Conservation (phyloP, 108 stramenopile genomes). For the Bacterosira constricta region DNA sequence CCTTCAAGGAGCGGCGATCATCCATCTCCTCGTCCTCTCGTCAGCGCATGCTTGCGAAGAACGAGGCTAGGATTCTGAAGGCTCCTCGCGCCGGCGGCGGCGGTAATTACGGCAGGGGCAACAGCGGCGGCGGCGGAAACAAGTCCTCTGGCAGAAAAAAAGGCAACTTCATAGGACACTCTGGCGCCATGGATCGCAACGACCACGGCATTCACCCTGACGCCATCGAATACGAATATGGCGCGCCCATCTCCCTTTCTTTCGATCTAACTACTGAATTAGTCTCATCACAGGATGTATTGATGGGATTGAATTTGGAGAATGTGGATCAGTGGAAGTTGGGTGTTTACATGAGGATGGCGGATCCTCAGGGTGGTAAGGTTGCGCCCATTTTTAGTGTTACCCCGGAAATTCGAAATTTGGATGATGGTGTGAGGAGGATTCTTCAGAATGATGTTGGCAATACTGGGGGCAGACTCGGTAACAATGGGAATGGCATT, state of each 20-base stretch:
- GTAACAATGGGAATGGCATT: too few relatives aligned
- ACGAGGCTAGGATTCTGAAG: too few relatives aligned
- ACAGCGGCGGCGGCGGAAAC: background rate
- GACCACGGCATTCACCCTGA: constrained; percentile 3
- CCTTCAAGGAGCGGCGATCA: too few relatives aligned
- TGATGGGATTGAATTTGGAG: background rate
- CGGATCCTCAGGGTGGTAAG: constrained; percentile 28
- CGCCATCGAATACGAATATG: background rate
- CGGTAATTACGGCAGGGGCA: background rate
- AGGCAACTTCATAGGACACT: background rate
- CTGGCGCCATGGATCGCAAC: background rate
- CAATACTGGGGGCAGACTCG: too few relatives aligned
- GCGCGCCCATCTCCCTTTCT: background rate
- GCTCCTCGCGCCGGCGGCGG: background rate
- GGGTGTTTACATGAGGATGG: constrained; percentile 32
- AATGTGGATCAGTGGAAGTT: background rate
- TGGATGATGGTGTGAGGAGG: too few relatives aligned
- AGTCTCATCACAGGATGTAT: background rate
- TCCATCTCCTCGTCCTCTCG: too few relatives aligned
- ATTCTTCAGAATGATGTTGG: too few relatives aligned
- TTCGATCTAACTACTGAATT: background rate
- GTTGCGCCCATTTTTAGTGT: background rate
- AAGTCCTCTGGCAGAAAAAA: background rate
- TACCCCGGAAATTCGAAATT: background rate
- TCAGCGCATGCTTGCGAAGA: too few relatives aligned